Percentiles rank a stretch among this genome's conserved stretches.
These are phyloP conservation scores for Starmera pachycereana DNA, from an alignment of 805 yeast species.

Conservation along the genomic window DNA sequence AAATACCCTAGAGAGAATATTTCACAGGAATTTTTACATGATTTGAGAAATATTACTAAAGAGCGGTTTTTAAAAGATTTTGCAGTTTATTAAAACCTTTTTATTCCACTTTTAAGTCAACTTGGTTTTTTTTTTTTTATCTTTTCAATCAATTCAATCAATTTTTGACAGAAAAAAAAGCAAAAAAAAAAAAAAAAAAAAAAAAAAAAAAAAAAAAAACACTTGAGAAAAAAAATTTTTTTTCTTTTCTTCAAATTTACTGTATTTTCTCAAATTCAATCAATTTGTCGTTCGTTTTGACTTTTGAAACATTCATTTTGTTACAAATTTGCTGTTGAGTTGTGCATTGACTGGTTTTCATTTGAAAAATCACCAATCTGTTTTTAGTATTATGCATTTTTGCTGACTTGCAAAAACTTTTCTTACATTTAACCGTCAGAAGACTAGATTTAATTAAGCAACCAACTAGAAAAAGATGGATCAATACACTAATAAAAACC, in stretches of 20 bases:
- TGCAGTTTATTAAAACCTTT: background rate
- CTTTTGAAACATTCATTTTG: no score
- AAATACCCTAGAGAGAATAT: conserved; percentile 4
- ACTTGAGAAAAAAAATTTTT: no score
- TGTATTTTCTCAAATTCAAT: no score
- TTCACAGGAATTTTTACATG: conserved; percentile 7
- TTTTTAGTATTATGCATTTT: no score
- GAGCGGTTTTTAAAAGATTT: conserved; percentile 7
- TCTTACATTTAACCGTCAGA: background rate
- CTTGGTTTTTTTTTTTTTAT: no score
- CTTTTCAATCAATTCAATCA: no score
- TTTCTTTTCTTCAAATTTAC: no score
- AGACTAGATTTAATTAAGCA: background rate
- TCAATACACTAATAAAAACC: conserved; percentile 26
- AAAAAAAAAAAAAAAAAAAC: no score
- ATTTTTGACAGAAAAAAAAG: no score
- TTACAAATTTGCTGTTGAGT: background rate
- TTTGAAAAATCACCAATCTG: background rate
- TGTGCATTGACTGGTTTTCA: background rate
- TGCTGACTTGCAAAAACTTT: no score
- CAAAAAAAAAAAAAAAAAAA: no score
- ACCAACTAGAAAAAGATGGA: conserved; percentile 17
- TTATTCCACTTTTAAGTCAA: background rate
- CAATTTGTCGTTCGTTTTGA: no score
- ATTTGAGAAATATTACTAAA: background rate